These are phyloP conservation scores for Prunus armeniaca DNA, from an alignment of 306 rosid species.

Conservation along the genomic window DNA sequence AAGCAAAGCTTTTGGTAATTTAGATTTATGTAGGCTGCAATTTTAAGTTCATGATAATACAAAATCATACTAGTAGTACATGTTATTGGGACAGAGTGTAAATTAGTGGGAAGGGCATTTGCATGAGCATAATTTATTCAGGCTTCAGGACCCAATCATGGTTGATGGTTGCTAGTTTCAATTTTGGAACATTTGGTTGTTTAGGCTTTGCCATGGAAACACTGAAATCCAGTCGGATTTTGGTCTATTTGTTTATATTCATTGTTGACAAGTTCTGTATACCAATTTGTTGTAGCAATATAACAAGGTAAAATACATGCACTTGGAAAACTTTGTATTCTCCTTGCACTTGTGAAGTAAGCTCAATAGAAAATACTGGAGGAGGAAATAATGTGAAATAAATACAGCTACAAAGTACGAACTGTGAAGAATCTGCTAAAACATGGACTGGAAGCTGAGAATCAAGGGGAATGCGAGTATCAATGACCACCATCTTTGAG, in stretches of 20 bases:
- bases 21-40: neutral
- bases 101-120: too few relatives aligned
- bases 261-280: neutral
- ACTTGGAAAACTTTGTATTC: neutral
- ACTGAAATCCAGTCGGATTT: too few relatives aligned
- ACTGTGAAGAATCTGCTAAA: constrained; percentile 19
- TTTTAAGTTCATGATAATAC: neutral
- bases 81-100: neutral
- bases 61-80: neutral
- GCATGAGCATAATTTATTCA: too few relatives aligned
- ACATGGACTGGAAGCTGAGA: constrained; percentile 12
- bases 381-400: neutral
- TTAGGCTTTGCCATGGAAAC: neutral
- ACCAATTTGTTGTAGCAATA: neutral
- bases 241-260: neutral
- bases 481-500: constrained; percentile 39
- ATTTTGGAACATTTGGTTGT: neutral
- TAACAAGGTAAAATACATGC: neutral
- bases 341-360: neutral
- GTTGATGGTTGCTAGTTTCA: too few relatives aligned
- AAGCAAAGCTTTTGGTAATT: too few relatives aligned
- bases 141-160: too few relatives aligned
- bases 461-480: constrained; percentile 30
- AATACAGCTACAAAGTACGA: neutral
- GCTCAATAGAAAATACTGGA: neutral